Evolutionary conservation across 192 early-diverging fungal species (phyloP), one percentile per base, ranked within the genome.

Genomic region (Entophlyctis luteolus): DNA sequence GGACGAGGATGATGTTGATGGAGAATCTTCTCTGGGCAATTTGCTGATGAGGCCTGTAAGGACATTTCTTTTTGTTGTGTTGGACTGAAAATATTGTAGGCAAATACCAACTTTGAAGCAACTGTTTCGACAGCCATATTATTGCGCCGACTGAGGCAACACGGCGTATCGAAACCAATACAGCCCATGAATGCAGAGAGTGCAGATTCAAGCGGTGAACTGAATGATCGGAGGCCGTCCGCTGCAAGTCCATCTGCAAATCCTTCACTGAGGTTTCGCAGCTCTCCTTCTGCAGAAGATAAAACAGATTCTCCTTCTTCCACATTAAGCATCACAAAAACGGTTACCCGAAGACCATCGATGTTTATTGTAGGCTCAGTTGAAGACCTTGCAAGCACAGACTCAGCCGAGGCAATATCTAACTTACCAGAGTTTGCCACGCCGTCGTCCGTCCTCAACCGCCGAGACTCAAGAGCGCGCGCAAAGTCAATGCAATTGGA

Each of bases 331-430:
- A 33, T 55, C 16, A 14, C 28, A 5, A 29, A 6, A 55, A 14
- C 32, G 5, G 54, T 55, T 22, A 12, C 54, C 6, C 39, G 27
- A 39, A 32, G 27, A 35, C 29, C 48, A 25, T 66, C 63, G 6
- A 66, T 66, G 37, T 66, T 66, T 48, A 66, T 52, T 3, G 63
- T 66, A 39, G 63, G 63, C 2, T 49, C 47, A 28, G 37, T 54
- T 8, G 63, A 52, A 37, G 18, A 36, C n/a, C 22, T 55, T 8
- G n/a, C n/a, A n/a, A n/a, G n/a, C n/a, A n/a, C n/a, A n/a, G n/a
- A n/a, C n/a, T n/a, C n/a, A n/a, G n/a, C n/a, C n/a, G n/a, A n/a
- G n/a, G n/a, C n/a, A n/a, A n/a, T n/a, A n/a, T n/a, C n/a, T n/a
- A n/a, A n/a, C n/a, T n/a, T n/a, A n/a, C n/a, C n/a, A n/a, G n/a